A percentile compares a stretch with the other conserved stretches of the same genome.
These are phyloP conservation scores for Sclerotinia sclerotiorum DNA, from an alignment of 2,329 filamentous ascomycete species.

Conservation along the genomic window DNA sequence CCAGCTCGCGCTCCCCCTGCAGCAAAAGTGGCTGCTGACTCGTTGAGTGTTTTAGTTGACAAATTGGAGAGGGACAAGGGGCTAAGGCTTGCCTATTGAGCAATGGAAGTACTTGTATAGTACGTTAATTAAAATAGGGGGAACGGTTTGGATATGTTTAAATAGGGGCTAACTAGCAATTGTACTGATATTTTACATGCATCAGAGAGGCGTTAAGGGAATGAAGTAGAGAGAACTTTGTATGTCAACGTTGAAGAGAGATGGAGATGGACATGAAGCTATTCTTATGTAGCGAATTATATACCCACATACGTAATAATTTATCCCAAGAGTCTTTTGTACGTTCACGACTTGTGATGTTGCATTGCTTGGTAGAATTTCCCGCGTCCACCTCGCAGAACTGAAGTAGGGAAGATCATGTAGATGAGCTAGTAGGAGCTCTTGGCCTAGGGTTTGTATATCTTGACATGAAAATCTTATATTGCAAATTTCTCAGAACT, in stretches of 20 bases:
- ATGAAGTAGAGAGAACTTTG: background rate
- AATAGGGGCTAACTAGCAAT: background rate
- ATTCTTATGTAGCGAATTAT: slow-evolving; percentile 2
- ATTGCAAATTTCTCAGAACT: too few relatives aligned
- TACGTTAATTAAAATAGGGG: slow-evolving; percentile 3
- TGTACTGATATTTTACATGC: background rate
- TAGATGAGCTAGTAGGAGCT: too few relatives aligned
- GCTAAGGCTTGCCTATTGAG: slow-evolving; percentile 10
- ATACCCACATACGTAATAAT: background rate
- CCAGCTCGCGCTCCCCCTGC: slow-evolving; percentile 45
- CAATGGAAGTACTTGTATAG: background rate
- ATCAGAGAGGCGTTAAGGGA: background rate
- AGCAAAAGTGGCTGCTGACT: slow-evolving; percentile 12
- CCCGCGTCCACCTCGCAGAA: too few relatives aligned
- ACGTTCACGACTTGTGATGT: too few relatives aligned
- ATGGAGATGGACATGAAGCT: background rate
- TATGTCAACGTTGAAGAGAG: background rate
- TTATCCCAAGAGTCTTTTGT: background rate
- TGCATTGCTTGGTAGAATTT: too few relatives aligned
- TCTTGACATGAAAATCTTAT: too few relatives aligned
- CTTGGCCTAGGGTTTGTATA: too few relatives aligned
- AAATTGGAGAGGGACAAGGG: slow-evolving; percentile 25
- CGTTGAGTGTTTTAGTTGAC: slow-evolving; percentile 23
- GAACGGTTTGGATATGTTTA: background rate
- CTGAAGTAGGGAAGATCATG: too few relatives aligned